Evolutionary conservation across 352 stramenopile genomes (phyloP), one percentile per base, ranked within the genome.

Genomic region (Phytophthora uliginosa): DNA sequence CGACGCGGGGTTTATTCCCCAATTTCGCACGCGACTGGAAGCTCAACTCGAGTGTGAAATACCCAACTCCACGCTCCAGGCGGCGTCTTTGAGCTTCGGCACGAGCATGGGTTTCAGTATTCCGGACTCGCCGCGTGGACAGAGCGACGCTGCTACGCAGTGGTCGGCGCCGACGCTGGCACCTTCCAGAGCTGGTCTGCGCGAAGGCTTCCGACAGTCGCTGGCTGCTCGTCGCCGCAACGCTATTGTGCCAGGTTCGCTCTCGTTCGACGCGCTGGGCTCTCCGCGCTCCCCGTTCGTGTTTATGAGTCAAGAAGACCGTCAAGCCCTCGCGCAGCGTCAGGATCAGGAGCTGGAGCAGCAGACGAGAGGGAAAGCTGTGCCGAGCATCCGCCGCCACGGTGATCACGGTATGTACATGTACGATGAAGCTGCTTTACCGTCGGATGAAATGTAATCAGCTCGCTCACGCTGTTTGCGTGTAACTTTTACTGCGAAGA

Each of bases 31-130:
- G 22, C 59, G 36, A 48, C 28, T 31, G 56, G 50, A 63, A 66
- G 50, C 42, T 0, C 28, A 52, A 50, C 24, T 63, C 42, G 42
- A 59, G 60, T 78, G 72, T 61, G 54, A 38, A 72, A 78, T 76
- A 75, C 59, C 53, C 28, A 63, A 50, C 59, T 31, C n/a, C 33
- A 71, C 63, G 38, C 65, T 77, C 28, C 50, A 22, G 34, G 18
- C 51, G 38, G 64, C 47, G 65, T 73, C 48, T 40, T 67, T 28
- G 54, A 60, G 12, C 34, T 51, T 42, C 38, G 13, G 52, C 36
- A n/a, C 62, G 57, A 69, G 26, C 18, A 93, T 93, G 86, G 86
- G 86, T 51, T 90, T 85, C 77, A 84, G 85, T 73, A 91, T 92
- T 67, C 86, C 83, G 28, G 76, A 92, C 60, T 91, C 84, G 7